These are phyloP conservation scores for Pythium aristosporum DNA, from an alignment of 352 stramenopile species.

Conservation along the genomic window DNA sequence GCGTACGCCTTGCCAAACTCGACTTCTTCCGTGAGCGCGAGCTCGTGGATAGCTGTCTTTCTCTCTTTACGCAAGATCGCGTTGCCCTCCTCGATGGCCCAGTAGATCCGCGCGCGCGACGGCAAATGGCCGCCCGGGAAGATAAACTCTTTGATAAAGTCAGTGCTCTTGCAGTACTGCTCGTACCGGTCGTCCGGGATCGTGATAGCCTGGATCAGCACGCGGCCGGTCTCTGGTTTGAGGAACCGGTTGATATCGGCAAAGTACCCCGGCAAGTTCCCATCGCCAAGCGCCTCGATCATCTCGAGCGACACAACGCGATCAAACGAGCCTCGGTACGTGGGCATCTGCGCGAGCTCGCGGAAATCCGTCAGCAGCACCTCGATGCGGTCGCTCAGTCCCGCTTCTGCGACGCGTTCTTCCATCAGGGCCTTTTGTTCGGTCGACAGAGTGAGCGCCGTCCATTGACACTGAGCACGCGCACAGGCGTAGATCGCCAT, in stretches of 20 bases:
- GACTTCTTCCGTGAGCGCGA: slow-evolving; percentile 26
- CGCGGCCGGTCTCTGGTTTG: slow-evolving; percentile 26
- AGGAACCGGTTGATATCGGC: slow-evolving; percentile 33
- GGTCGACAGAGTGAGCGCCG: slow-evolving; percentile 23
- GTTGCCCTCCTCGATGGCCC: slow-evolving; percentile 27
- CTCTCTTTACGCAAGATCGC: slow-evolving; percentile 3
- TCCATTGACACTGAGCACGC: slow-evolving; percentile 21
- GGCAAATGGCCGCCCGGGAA: slow-evolving; percentile 34
- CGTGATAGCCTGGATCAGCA: slow-evolving; percentile 34
- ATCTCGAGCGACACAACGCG: slow-evolving; percentile 36
- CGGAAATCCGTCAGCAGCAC: slow-evolving; percentile 32
- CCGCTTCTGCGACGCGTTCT: slow-evolving; percentile 20
- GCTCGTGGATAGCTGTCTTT: not conserved
- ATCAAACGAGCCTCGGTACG: slow-evolving; percentile 18
- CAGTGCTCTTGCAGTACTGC: slow-evolving; percentile 31
- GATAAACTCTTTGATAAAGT: slow-evolving; percentile 38
- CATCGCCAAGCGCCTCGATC: slow-evolving; percentile 32
- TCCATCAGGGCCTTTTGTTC: slow-evolving; percentile 29
- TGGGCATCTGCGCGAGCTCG: slow-evolving; percentile 24
- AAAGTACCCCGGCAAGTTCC: slow-evolving; percentile 29
- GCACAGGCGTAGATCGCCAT: slow-evolving; percentile 28
- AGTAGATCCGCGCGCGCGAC: slow-evolving; percentile 26
- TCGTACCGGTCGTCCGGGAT: slow-evolving; percentile 28
- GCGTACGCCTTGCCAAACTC: slow-evolving; percentile 28
- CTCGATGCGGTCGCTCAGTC: slow-evolving; percentile 29